phyloP scores from a whole-genome alignment of 306 rosid species.

The Aeschynomene evenia region DNA sequence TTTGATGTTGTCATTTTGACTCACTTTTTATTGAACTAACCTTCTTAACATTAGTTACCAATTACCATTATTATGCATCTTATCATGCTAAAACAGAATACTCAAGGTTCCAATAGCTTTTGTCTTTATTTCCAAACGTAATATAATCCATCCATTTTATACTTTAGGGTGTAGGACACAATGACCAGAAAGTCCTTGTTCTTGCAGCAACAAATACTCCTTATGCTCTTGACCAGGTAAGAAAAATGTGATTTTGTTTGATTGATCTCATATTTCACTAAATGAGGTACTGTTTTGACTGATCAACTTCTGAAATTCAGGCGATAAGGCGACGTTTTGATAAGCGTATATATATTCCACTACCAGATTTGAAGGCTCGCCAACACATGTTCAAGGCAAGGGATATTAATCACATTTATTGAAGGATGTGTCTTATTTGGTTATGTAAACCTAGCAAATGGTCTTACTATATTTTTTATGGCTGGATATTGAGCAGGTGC shows the following conservation, averaged over 20 bases:
- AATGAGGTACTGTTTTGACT: slow-evolving; percentile 28
- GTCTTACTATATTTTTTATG: slow-evolving; percentile 15
- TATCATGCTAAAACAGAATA: not conserved
- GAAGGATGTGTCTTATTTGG: not conserved
- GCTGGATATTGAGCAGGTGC: slow-evolving; percentile 65
- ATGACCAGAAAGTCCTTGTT: slow-evolving; percentile 96
- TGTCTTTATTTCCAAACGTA: slow-evolving; percentile 3
- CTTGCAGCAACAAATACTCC: slow-evolving; percentile 99
- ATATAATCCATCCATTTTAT: slow-evolving; percentile 27
- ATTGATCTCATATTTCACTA: not conserved
- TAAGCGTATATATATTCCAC: slow-evolving; percentile 98
- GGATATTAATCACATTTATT: slow-evolving; percentile 21
- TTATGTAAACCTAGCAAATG: slow-evolving; percentile 15
- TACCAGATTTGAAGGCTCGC: slow-evolving; percentile 92
- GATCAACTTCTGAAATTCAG: slow-evolving; percentile 50
- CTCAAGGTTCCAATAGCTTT: not conserved
- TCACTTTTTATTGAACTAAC: not conserved
- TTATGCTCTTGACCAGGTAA: slow-evolving; percentile 95
- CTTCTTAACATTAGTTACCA: not conserved
- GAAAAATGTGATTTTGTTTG: slow-evolving; percentile 18
- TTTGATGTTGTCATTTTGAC: not conserved
- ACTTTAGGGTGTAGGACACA: slow-evolving; percentile 87
- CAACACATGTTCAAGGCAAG: slow-evolving; percentile 95
- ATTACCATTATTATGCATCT: not conserved
- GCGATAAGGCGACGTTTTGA: slow-evolving; percentile 98